Base-by-base conservation (phyloP, 2,329 filamentous ascomycete species). In the Ciborinia camelliae region DNA sequence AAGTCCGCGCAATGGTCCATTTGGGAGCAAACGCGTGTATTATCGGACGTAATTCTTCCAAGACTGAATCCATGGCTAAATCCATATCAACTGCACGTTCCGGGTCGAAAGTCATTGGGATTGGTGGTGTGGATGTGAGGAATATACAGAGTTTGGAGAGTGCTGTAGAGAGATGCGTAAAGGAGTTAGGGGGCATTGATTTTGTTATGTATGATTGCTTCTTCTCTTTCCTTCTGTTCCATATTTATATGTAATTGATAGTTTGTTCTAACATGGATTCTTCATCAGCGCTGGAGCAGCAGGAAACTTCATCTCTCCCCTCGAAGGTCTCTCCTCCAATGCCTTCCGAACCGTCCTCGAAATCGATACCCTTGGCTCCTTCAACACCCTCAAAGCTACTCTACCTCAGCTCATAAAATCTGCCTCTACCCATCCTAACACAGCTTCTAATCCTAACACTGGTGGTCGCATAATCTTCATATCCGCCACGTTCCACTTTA, bases 291-390 rank as follows among this genome's bases (percentile, higher is more conserved):
- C 94, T 26, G 95, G 95, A 59, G 95, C 95, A 18, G 95, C 95
- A 23, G 95, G 95, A 66, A 99, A 99, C 78, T 99, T 98, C 77
- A 83, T 99, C 28, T 90, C 92, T 0, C 90, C 94, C 5, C 89
- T 98, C 66, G 84, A 89, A 48, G 89, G 89, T 68, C 84, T 98
- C 58, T 92, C 87, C 48, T 79, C 90, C 65, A 98, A 98, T 75
- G 95, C 91, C 4, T 96, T 99, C 86, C 96, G 93, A 77, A 83
- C 91, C 0, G 95, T 99, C 69, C 94, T 98, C 73, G 95, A 98
- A 67, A 99, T 99, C 73, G 95, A 98, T 75, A 89, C 97, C 3
- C 78, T 98, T 43, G 95, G 95, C 39, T 96, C 91, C 20, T 99
- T 90, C 80, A 96, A 98, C 80, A 97, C 92, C 3, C 83, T 97